phyloP scores from a whole-genome alignment of 805 yeast genomes.

The Candida koratica region DNA sequence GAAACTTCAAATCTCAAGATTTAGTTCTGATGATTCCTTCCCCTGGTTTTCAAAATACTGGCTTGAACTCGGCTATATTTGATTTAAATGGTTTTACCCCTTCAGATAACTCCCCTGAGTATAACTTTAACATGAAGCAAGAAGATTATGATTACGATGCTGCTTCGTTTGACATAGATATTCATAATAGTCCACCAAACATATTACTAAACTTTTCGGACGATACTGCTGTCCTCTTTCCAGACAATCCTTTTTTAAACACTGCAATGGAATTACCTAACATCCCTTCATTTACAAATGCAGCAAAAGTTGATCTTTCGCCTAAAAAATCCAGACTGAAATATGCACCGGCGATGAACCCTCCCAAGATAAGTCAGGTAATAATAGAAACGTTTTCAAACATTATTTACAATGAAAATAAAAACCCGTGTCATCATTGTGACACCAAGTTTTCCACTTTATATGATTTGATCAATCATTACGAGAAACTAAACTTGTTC shows the following conservation, averaged over 20 bases:
- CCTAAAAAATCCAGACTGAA: constrained; percentile 1
- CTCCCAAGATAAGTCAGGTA: constrained; percentile 2
- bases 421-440: constrained; percentile 11
- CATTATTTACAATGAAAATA: not conserved
- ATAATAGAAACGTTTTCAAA: not conserved
- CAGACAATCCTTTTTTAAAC: not conserved
- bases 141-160: not conserved
- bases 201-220: not conserved
- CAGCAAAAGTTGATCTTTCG: constrained; percentile 3
- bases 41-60: not conserved
- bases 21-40: not conserved
- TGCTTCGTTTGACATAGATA: not conserved
- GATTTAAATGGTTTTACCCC: not conserved
- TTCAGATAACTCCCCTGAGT: not conserved
- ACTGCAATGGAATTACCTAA: not conserved
- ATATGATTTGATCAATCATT: constrained; percentile 19
- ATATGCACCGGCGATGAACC: not conserved
- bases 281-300: not conserved
- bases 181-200: not conserved
- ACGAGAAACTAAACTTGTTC: constrained; percentile 17
- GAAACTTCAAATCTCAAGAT: not conserved
- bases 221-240: too few relatives aligned
- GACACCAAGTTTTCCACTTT: constrained; percentile 3
- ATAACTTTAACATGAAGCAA: not conserved
- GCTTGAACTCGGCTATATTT: constrained; percentile 1